These are phyloP conservation scores for Trifolium fragiferum DNA, from an alignment of 306 rosid genomes.

Conservation along the genomic window DNA sequence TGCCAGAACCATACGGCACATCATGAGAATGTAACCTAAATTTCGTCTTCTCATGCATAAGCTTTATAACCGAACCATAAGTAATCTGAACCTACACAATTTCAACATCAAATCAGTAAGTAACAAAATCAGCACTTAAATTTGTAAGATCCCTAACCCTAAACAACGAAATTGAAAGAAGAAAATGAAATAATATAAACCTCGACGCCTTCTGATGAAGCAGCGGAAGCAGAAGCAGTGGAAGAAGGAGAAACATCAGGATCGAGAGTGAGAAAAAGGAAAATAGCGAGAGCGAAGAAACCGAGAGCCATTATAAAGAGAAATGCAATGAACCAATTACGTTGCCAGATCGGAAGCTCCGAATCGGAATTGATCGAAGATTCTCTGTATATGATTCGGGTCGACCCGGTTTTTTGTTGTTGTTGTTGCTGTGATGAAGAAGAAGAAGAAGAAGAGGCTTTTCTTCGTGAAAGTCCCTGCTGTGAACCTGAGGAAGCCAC, in stretches of 20 bases:
- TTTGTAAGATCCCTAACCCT: slow-evolving; percentile 6
- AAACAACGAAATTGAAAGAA: not conserved
- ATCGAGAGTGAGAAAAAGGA: slow-evolving; percentile 79
- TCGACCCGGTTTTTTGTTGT: slow-evolving; percentile 44
- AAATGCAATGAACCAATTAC: slow-evolving; percentile 80
- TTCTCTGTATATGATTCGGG: slow-evolving; percentile 73
- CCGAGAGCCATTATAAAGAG: slow-evolving; percentile 86
- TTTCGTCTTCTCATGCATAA: slow-evolving; percentile 92
- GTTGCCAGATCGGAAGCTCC: slow-evolving; percentile 90
- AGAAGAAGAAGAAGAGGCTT: slow-evolving; percentile 59
- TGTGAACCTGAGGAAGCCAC: slow-evolving; percentile 98
- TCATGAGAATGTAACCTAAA: slow-evolving; percentile 95
- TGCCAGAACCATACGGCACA: slow-evolving; percentile 98
- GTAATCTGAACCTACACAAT: slow-evolving; percentile 62
- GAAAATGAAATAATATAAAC: slow-evolving; percentile 32
- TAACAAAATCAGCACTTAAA: not conserved
- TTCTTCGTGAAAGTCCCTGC: slow-evolving; percentile 78
- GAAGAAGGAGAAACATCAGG: slow-evolving; percentile 65
- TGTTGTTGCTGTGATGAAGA: not conserved
- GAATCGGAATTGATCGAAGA: slow-evolving; percentile 55
- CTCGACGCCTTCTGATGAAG: slow-evolving; percentile 88
- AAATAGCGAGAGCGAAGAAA: slow-evolving; percentile 71
- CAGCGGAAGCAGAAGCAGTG: slow-evolving; percentile 55
- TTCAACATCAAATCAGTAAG: not conserved
- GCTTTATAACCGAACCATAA: slow-evolving; percentile 83